Conservation (phyloP, 352 stramenopile genomes). For the Elongisporangium senticosum region DNA sequence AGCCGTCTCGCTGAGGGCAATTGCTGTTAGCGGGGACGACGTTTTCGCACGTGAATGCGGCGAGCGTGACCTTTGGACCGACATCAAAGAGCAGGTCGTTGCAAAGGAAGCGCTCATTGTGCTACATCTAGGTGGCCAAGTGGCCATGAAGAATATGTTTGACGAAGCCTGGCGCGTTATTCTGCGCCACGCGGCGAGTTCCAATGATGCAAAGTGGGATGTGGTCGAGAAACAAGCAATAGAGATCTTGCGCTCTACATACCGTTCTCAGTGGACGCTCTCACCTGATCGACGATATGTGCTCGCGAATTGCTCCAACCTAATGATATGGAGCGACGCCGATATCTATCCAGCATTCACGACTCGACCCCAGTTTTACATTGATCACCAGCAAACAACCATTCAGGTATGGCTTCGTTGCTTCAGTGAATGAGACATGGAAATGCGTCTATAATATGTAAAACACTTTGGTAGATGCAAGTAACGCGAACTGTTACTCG, state of each 20-base stretch:
- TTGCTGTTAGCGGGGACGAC: conserved; percentile 48
- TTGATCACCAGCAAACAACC: conserved; percentile 58
- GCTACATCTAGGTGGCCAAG: conserved; percentile 67
- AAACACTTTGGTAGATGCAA: conserved; percentile 50
- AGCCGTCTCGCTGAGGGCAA: conserved; percentile 13
- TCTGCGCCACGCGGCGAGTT: conserved; percentile 36
- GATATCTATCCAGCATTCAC: conserved; percentile 72
- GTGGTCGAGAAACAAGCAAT: conserved; percentile 40
- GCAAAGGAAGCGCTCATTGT: conserved; percentile 28
- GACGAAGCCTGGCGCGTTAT: conserved; percentile 60
- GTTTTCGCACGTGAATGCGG: conserved; percentile 35
- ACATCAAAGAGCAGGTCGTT: conserved; percentile 32
- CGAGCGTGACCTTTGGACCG: conserved; percentile 41
- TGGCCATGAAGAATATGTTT: conserved; percentile 62
- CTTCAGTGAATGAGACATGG: neutral
- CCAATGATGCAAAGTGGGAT: conserved; percentile 22
- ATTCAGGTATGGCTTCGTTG: conserved; percentile 19
- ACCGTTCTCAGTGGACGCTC: conserved; percentile 67
- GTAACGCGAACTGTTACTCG: conserved; percentile 58
- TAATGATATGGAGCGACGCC: conserved; percentile 79
- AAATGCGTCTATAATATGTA: neutral
- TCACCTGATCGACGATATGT: conserved; percentile 35
- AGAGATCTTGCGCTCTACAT: conserved; percentile 54
- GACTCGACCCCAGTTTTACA: conserved; percentile 38
- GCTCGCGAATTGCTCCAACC: conserved; percentile 59